These are phyloP conservation scores for Xylaria sp. DNA, from an alignment of 2,329 filamentous ascomycete species.

Conservation along the genomic window DNA sequence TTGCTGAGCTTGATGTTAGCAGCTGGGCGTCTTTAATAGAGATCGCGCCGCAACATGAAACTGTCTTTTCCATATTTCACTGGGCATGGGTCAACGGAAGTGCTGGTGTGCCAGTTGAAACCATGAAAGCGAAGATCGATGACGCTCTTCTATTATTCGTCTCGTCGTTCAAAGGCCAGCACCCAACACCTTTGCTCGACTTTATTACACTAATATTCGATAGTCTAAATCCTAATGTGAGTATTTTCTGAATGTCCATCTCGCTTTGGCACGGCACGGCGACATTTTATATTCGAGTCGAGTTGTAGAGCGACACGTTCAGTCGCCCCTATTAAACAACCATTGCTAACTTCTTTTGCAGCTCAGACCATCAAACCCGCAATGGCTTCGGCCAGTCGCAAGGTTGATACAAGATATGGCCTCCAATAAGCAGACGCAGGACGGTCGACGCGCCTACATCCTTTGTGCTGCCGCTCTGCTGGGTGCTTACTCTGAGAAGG, in stretches of 20 bases:
- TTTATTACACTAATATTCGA: conserved; percentile 67
- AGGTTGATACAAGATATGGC: conserved; percentile 64
- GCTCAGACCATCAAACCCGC: conserved; percentile 61
- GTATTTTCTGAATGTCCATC: conserved; percentile 35
- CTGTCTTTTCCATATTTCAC: conserved; percentile 66
- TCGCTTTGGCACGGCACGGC: not conserved
- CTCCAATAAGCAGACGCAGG: conserved; percentile 64
- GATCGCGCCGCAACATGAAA: conserved; percentile 64
- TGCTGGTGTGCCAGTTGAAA: conserved; percentile 50
- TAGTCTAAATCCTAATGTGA: conserved; percentile 61
- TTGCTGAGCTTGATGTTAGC: conserved; percentile 58
- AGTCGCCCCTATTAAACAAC: conserved; percentile 13
- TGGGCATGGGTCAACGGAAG: conserved; percentile 66
- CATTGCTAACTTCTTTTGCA: conserved; percentile 45
- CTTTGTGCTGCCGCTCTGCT: conserved; percentile 68
- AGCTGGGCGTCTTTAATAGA: conserved; percentile 68
- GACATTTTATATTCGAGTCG: not conserved
- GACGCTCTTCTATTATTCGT: conserved; percentile 58
- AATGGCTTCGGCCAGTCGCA: conserved; percentile 64
- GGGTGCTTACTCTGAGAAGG: conserved; percentile 62
- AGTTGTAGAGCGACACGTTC: not conserved
- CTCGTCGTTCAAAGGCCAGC: conserved; percentile 59
- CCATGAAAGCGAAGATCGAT: conserved; percentile 56
- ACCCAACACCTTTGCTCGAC: conserved; percentile 68
- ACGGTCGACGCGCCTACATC: conserved; percentile 68